These are phyloP conservation scores for Saccharomyces pastorianus DNA, from an alignment of 1,139 yeast genomes.

Conservation along the genomic window DNA sequence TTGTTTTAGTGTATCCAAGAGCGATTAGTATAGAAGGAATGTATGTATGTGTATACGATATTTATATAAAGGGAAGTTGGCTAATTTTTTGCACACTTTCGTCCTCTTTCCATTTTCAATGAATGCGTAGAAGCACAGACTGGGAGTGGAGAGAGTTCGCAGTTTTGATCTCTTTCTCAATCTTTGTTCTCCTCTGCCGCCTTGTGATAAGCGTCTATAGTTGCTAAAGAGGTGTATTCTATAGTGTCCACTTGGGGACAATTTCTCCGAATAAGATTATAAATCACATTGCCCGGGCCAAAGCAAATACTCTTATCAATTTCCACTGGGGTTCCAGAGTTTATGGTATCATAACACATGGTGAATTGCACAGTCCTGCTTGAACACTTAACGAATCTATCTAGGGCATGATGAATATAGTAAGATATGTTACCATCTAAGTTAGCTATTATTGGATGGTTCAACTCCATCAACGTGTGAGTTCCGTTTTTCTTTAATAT, in stretches of 20 bases:
- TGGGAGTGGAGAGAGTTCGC: not conserved
- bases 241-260: slow-evolving; percentile 16
- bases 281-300: slow-evolving; percentile 29
- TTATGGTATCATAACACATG: slow-evolving; percentile 27
- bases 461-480: slow-evolving; percentile 19
- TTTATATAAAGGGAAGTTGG: not conserved
- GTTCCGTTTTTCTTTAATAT: slow-evolving; percentile 24
- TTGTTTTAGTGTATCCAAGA: not conserved
- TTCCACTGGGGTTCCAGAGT: slow-evolving; percentile 8
- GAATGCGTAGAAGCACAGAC: not conserved
- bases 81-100: not conserved
- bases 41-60: not conserved
- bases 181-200: not conserved
- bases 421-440: slow-evolving; percentile 26
- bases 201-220: slow-evolving; percentile 18
- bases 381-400: slow-evolving; percentile 29
- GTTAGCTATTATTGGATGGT: slow-evolving; percentile 27
- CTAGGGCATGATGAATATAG: slow-evolving; percentile 27
- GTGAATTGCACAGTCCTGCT: slow-evolving; percentile 30
- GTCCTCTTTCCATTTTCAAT: not conserved
- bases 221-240: slow-evolving; percentile 24
- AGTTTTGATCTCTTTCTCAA: not conserved
- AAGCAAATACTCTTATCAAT: slow-evolving; percentile 21
- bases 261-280: slow-evolving; percentile 25
- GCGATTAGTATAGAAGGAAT: not conserved